Conservation (phyloP, 1,139 yeast genomes). For the Debaryomyces robertsiae region DNA sequence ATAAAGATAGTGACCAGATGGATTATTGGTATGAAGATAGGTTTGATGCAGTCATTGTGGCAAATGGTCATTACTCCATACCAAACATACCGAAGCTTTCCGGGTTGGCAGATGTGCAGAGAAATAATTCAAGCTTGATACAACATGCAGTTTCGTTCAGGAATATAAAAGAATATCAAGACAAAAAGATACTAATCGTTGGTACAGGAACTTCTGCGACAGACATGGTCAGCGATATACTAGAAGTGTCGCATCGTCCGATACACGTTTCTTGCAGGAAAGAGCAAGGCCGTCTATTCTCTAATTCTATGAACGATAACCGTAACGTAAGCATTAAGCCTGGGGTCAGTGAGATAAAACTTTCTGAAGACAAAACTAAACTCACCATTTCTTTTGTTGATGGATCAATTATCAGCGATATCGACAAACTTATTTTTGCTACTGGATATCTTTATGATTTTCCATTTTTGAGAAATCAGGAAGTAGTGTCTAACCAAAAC, state of each 20-base stretch:
- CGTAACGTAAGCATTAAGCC: constrained; percentile 21
- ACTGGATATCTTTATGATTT: constrained; percentile 47
- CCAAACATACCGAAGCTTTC: constrained; percentile 37
- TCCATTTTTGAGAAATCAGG: constrained; percentile 37
- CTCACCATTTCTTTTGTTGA: constrained; percentile 24
- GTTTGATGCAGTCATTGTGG: constrained; percentile 32
- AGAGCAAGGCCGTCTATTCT: constrained; percentile 1
- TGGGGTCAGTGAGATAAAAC: constrained; percentile 30
- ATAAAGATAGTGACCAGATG: constrained; percentile 22
- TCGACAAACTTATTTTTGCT: constrained; percentile 44
- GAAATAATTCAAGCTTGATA: constrained; percentile 25
- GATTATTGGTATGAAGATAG: constrained; percentile 27
- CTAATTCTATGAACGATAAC: background rate
- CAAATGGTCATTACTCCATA: constrained; percentile 37
- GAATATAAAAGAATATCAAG: constrained; percentile 26
- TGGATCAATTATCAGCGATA: constrained; percentile 22
- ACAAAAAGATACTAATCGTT: constrained; percentile 37
- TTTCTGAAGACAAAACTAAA: constrained; percentile 8
- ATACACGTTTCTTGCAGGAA: constrained; percentile 11
- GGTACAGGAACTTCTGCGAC: constrained; percentile 50
- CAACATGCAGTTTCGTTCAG: constrained; percentile 47
- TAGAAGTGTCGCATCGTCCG: constrained; percentile 31
- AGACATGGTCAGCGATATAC: constrained; percentile 45
- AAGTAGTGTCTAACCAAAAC: constrained; percentile 23
- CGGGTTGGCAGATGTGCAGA: constrained; percentile 39